These are phyloP conservation scores for Trichophyton rubrum DNA, from an alignment of 2,329 filamentous ascomycete species.

Conservation along the genomic window DNA sequence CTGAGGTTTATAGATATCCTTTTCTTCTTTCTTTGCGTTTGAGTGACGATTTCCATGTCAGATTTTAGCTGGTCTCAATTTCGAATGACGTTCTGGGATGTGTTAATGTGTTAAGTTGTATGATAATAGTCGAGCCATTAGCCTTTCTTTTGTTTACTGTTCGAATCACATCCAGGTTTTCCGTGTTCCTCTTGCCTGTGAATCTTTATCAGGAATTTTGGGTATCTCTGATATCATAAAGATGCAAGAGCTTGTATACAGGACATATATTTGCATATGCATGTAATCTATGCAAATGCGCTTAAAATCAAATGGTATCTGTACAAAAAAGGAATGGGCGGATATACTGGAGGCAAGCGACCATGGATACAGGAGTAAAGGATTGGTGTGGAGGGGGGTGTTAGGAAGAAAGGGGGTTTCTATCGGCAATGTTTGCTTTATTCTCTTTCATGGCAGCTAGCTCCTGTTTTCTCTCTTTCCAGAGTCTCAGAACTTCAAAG, in stretches of 20 bases:
- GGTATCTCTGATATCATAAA: not conserved
- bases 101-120: not conserved
- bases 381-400: too few relatives aligned
- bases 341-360: not conserved
- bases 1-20: slow-evolving; percentile 4
- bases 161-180: not conserved
- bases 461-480: slow-evolving; percentile 46
- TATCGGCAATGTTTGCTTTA: not conserved
- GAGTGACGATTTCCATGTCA: slow-evolving; percentile 2
- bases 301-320: slow-evolving; percentile 3
- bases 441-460: slow-evolving; percentile 16
- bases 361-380: not conserved
- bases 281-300: not conserved
- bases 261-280: not conserved
- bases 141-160: not conserved
- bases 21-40: not conserved
- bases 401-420: not conserved
- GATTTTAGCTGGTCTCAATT: slow-evolving; percentile 2
- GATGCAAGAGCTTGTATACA: not conserved
- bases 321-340: not conserved
- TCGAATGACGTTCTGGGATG: slow-evolving; percentile 2
- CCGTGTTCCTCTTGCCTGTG: not conserved
- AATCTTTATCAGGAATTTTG: not conserved
- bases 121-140: not conserved
- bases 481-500: slow-evolving; percentile 68